A percentile compares a stretch with the other conserved stretches of the same genome.
These are phyloP conservation scores for Zymoseptoria passerinii DNA, from an alignment of 2,329 filamentous ascomycete genomes.

Conservation along the genomic window DNA sequence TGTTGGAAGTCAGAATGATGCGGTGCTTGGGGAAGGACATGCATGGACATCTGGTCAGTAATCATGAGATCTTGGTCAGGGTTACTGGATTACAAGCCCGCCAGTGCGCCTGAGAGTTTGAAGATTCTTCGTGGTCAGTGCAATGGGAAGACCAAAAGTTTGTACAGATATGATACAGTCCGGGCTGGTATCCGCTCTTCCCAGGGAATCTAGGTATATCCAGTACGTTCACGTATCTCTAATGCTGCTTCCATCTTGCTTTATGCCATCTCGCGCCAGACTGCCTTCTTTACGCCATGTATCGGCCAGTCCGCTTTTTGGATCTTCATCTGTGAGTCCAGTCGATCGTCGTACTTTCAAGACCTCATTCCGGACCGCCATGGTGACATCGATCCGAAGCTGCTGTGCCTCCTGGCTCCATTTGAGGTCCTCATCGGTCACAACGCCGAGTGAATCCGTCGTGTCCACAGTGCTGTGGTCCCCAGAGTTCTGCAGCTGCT, in stretches of 20 bases:
- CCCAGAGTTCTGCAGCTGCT: constrained; percentile 28
- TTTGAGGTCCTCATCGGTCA: constrained; percentile 59
- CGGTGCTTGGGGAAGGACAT: neutral
- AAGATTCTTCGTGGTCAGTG: too few relatives aligned
- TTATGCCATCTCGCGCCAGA: constrained; percentile 45
- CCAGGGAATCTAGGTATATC: neutral
- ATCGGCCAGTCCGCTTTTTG: constrained; percentile 65
- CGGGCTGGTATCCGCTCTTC: neutral
- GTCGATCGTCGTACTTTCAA: constrained; percentile 63
- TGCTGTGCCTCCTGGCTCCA: constrained; percentile 66
- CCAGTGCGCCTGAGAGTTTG: too few relatives aligned
- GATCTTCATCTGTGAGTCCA: constrained; percentile 73
- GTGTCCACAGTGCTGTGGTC: neutral
- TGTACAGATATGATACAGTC: neutral
- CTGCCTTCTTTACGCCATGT: constrained; percentile 62
- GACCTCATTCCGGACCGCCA: constrained; percentile 69
- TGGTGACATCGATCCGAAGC: constrained; percentile 71
- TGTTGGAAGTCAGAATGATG: neutral
- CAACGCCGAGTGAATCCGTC: constrained; percentile 42
- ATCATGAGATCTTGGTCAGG: neutral
- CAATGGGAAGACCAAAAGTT: too few relatives aligned
- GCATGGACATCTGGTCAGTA: too few relatives aligned
- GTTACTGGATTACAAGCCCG: neutral
- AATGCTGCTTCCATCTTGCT: constrained; percentile 54
- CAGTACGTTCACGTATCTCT: constrained; percentile 42